Base-by-base conservation (phyloP, 768 basidiomycete genomes). In the Lentinula edodes region DNA sequence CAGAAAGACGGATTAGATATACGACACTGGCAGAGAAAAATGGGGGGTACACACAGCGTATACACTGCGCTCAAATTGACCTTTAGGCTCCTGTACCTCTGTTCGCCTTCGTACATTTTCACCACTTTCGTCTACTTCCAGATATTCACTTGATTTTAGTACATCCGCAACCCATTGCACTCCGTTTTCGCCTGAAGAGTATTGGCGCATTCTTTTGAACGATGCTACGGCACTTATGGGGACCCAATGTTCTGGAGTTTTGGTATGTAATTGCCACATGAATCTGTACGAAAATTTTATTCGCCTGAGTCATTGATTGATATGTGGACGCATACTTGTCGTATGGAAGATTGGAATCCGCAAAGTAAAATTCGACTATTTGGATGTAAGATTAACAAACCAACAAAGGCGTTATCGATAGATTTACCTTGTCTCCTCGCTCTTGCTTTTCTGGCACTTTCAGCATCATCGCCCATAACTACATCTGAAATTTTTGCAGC, bases 281-380 rank as follows among this genome's bases (percentile, higher is more conserved):
- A 95, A 97, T 76, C 93, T 94, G 68, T 71, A 73, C 58, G 66
- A 65, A 35, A 54, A 39, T 36, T 18, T 60, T 10, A 60, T 18
- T 51, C 39, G n/a, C 9, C n/a, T n/a, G 28, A 8, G 28, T 5
- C 10, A 15, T 3, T 18, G 48, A 46, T 48, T 41, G 0, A 12
- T 28, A 36, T 8, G 36, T 46, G 16, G 41, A 53, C 20, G 61
- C 80, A 32, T 68, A 89, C 89, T 86, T 90, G 80, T 94, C 92
- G 65, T 84, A 94, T 1, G 95, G 95, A 58, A 98, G 83, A 74
- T 98, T 97, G n/a, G 93, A 83, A 74, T 96, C 94, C 56, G 91
- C 91, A 75, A 98, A 95, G 79, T 98, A 97, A 74, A 97, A 98
- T 71, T 95, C 91, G 68, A 96, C 95, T 97, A 50, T 23, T 39